These are phyloP conservation scores for Boletus rex-veris DNA, from an alignment of 768 basidiomycete species.

Conservation along the genomic window DNA sequence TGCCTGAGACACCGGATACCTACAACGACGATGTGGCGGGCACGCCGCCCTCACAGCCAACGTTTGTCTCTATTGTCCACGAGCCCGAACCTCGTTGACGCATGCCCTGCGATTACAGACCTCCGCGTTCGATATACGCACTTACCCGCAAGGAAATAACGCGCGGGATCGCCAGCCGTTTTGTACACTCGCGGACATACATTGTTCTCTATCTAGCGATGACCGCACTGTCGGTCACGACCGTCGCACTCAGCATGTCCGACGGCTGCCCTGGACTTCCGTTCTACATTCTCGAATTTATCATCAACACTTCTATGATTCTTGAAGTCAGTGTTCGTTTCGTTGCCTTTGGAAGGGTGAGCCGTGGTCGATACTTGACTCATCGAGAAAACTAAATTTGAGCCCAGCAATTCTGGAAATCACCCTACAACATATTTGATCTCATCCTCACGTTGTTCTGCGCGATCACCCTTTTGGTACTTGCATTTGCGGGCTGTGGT, in stretches of 20 bases:
- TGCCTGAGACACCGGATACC: conserved; percentile 33
- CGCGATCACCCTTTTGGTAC: conserved; percentile 80
- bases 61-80: conserved; percentile 26
- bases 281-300: conserved; percentile 86
- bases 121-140: conserved; percentile 79
- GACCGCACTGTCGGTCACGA: conserved; percentile 83
- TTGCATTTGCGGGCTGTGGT: conserved; percentile 85
- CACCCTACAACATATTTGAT: conserved; percentile 89
- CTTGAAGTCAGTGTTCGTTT: conserved; percentile 89
- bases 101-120: conserved; percentile 39
- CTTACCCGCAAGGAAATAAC: conserved; percentile 81
- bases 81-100: conserved; percentile 10
- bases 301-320: conserved; percentile 91
- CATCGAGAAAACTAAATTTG: conserved; percentile 1
- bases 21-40: conserved; percentile 38
- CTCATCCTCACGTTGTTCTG: conserved; percentile 87
- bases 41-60: conserved; percentile 23
- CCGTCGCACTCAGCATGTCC: conserved; percentile 76
- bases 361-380: conserved; percentile 24
- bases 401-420: conserved; percentile 90
- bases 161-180: conserved; percentile 83
- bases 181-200: conserved; percentile 84
- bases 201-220: conserved; percentile 86
- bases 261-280: conserved; percentile 84
- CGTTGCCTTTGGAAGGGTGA: conserved; percentile 87